Base-by-base conservation (phyloP, 139 green algal species). In the Chlamydomonas sp. region DNA sequence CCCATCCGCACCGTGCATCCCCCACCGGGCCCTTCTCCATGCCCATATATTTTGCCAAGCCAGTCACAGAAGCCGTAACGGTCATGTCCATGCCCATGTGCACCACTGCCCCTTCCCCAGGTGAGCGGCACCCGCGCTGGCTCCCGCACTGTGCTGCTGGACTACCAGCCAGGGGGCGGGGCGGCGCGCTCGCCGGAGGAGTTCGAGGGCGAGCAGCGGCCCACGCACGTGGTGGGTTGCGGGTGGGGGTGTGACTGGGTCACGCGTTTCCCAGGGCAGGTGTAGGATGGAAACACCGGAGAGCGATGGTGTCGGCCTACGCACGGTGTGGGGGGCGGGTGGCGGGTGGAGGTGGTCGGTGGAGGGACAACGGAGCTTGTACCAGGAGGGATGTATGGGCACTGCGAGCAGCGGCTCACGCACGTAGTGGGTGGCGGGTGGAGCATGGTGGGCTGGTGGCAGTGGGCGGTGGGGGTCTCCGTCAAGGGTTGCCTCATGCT, bases 81-180 rank as follows among this genome's bases (percentile, higher is more conserved):
- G n/a, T 66, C 64, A 31, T 63, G 17, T 76, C 7, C 5, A 12
- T 76, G 49, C 2, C 58, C 16, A 10, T 49, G 49, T 71, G 8
- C 72, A 12, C 18, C 63, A 3, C 31, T 6, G 9, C 79, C 2
- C 67, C 4, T n/a, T 49, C 71, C 31, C 12, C 69, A 77, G 76
- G 92, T 96, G 60, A 95, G 92, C 74, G 95, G 95, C 67, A 97
- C 95, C 58, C 82, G 94, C 14, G 96, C 96, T 4, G 96, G 96
- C 4, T 90, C 95, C 20, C 7, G 95, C 17, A 98, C 94, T 0
- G 91, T 96, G 16, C 86, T 98, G 62, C 86, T 98, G 15, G 94
- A 97, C 71, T 88, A 92, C 57, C 49, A 88, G 2, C 76, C 78
- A 2, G 57, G 63, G 20, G 90, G 91, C 20, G 81, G 16, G 7